Percentiles rank a stretch among this genome's conserved stretches.
Conservation (phyloP, 2,329 filamentous ascomycete species). For the Trichoderma oligosporum region DNA sequence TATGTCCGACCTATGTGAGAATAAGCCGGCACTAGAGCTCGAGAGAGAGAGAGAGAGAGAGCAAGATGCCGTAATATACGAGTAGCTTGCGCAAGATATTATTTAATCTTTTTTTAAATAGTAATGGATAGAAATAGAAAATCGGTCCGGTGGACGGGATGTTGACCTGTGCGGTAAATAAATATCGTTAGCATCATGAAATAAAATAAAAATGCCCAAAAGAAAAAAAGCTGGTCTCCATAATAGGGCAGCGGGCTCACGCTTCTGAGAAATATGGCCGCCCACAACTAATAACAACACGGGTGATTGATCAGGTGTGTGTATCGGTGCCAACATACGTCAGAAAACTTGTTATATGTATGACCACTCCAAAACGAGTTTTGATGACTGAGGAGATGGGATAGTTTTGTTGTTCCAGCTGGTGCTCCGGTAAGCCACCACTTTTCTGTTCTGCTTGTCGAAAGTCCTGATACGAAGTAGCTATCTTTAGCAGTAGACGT, state of each 20-base stretch:
- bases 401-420: background rate
- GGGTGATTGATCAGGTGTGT: slow-evolving; percentile 15
- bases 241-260: slow-evolving; percentile 16
- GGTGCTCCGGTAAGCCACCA: background rate
- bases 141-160: background rate
- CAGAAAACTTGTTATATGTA: background rate
- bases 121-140: background rate
- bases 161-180: background rate
- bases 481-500: background rate
- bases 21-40: background rate
- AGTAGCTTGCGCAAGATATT: too few species aligned
- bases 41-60: background rate
- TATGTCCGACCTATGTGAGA: background rate
- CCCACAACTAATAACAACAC: slow-evolving; percentile 14
- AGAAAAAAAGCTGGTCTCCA: slow-evolving; percentile 15
- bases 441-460: too few species aligned
- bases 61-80: slow-evolving; percentile 12
- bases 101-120: too few species aligned
- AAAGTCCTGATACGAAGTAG: background rate
- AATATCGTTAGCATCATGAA: slow-evolving; percentile 15
- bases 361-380: slow-evolving; percentile 1
- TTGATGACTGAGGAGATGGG: background rate
- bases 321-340: slow-evolving; percentile 14
- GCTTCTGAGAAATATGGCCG: background rate
- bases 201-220: background rate